Evolutionary conservation across 805 yeast species (phyloP).

Genomic region (Monosporozyma solicola): DNA sequence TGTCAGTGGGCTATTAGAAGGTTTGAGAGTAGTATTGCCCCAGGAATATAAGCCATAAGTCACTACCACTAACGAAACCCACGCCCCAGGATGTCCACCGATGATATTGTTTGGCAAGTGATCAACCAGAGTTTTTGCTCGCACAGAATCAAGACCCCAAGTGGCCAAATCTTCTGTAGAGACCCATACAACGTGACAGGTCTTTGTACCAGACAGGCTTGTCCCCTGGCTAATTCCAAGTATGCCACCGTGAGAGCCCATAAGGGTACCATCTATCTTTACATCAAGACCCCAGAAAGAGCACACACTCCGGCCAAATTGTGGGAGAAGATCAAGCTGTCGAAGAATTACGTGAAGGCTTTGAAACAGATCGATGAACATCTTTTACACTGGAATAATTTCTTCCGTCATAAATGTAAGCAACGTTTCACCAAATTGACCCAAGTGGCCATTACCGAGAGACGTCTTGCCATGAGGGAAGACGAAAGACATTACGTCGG

Average conservation of each 20-base stretch:
- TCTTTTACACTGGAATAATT: constrained; percentile 87
- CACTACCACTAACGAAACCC: neutral
- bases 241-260: constrained; percentile 80
- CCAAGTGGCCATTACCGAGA: constrained; percentile 90
- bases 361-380: constrained; percentile 82
- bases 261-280: constrained; percentile 71
- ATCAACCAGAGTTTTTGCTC: constrained; percentile 94
- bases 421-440: constrained; percentile 91
- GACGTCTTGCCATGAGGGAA: constrained; percentile 82
- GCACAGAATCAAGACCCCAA: constrained; percentile 80
- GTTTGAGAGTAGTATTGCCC: neutral
- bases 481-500: constrained; percentile 93
- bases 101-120: constrained; percentile 94
- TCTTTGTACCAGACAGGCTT: constrained; percentile 82
- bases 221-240: constrained; percentile 91
- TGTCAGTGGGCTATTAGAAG: neutral
- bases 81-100: constrained; percentile 34
- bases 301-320: constrained; percentile 88
- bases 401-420: constrained; percentile 85
- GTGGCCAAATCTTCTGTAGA: constrained; percentile 86
- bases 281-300: constrained; percentile 97
- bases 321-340: constrained; percentile 91
- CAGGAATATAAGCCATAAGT: neutral
- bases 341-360: constrained; percentile 83
- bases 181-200: constrained; percentile 96